A percentile compares a stretch with the other conserved stretches of the same genome.
These are phyloP conservation scores for Aspergillus funiculosus DNA, from an alignment of 495 filamentous ascomycete genomes.

Conservation along the genomic window DNA sequence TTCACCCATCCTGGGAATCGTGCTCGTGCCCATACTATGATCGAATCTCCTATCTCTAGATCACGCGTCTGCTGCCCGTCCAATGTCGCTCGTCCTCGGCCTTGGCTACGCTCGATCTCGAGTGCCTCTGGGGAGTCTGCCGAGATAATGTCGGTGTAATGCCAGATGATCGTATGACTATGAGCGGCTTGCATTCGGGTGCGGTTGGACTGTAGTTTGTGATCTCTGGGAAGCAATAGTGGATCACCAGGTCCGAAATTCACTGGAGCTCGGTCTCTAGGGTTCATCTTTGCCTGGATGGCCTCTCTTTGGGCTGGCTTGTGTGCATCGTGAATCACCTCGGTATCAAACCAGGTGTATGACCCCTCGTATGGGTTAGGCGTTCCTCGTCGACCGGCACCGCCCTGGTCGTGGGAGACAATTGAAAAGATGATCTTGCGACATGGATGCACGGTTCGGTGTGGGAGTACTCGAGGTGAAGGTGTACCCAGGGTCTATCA, in stretches of 20 bases:
- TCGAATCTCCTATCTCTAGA: constrained; percentile 56
- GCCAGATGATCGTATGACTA: constrained; percentile 53
- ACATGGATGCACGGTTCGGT: constrained; percentile 37
- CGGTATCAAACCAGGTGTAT: constrained; percentile 69
- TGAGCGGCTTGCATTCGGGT: constrained; percentile 27
- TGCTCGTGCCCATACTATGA: constrained; percentile 60
- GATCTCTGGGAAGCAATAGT: constrained; percentile 32
- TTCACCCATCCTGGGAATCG: constrained; percentile 61
- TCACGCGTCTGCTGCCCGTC: constrained; percentile 51
- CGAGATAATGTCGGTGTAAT: constrained; percentile 41
- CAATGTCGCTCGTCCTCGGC: constrained; percentile 50
- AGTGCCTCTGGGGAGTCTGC: constrained; percentile 42
- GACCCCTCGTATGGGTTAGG: constrained; percentile 47
- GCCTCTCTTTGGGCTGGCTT: not conserved
- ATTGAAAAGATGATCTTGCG: constrained; percentile 61
- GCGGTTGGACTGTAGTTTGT: constrained; percentile 52
- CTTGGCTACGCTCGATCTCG: constrained; percentile 32
- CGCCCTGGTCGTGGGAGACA: constrained; percentile 58
- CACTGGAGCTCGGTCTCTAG: constrained; percentile 14
- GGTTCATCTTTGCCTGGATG: constrained; percentile 1
- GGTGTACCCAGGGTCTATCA: constrained; percentile 13
- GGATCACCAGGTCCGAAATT: constrained; percentile 29
- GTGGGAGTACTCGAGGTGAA: constrained; percentile 27
- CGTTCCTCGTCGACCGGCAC: constrained; percentile 15
- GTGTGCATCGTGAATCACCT: constrained; percentile 33